Evolutionary conservation across 1,139 yeast species (phyloP), one percentile per base, ranked within the genome.

Genomic region (Hansenula sp.): DNA sequence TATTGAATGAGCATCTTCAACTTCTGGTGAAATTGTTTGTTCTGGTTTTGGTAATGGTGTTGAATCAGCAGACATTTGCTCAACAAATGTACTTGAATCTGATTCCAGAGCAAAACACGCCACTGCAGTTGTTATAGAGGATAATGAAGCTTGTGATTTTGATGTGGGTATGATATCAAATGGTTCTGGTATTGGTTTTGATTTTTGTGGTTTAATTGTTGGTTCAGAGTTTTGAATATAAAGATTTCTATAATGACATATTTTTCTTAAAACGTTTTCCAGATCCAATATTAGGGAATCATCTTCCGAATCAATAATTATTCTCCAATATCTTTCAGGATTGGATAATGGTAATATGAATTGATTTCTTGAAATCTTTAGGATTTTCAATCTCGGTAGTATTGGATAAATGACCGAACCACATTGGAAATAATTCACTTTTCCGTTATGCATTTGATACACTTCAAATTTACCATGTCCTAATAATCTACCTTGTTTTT

Each of bases 301-400:
- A 40, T 71, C 71, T 3, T 59, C 64, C 0, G 75, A 57, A 37
- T 66, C 67, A 6, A 82, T 56, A 27, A 69, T 69, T 3, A 83
- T 71, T 44, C 78, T 72, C 90, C 90, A 83, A 58, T 79, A 83
- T 49, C 89, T 64, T 44, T 80, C 82, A 0, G 90, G 90, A 48
- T 81, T 81, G 10, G 77, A 77, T 47, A 83, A 67, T 1, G 89
- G 86, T 26, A 84, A 55, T 2, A 83, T 68, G 51, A 80, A 82
- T 45, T 78, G 79, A 47, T 72, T 70, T 36, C 57, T 53, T 26
- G 66, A 68, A 2, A 78, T 70, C 47, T 85, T 68, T 42, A 83
- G 63, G 3, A 83, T 66, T 51, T 79, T 75, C 40, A 78, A 61
- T 44, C 69, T 72, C 3, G 86, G 85, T 36, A 84, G 61, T 16